Evolutionary conservation across 768 basidiomycete genomes (phyloP).

Genomic region (Strobilomyces dryophilus): DNA sequence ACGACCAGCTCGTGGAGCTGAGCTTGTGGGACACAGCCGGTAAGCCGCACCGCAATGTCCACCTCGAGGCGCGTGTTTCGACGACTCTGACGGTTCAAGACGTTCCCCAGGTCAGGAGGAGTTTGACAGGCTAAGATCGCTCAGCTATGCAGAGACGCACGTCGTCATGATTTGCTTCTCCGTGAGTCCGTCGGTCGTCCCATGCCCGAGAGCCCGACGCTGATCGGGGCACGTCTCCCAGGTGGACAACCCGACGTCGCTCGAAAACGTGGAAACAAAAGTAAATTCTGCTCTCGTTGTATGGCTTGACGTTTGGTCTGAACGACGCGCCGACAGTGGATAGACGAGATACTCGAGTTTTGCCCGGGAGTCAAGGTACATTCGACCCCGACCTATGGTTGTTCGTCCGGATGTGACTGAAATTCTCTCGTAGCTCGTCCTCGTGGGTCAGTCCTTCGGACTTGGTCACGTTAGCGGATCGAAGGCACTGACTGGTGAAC

Average conservation of each 20-base stretch:
- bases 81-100: conserved; percentile 32
- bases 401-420: conserved; percentile 1
- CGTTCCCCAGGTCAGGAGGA: conserved; percentile 78
- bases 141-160: conserved; percentile 97
- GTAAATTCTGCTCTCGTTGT: conserved; percentile 33
- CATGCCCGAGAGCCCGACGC: neutral
- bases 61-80: conserved; percentile 3
- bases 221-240: conserved; percentile 25
- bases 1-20: conserved; percentile 84
- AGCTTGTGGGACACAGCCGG: conserved; percentile 98
- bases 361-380: conserved; percentile 92
- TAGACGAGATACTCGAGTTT: conserved; percentile 87
- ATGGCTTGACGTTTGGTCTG: neutral
- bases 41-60: conserved; percentile 28
- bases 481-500: conserved; percentile 10
- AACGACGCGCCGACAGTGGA: conserved; percentile 59
- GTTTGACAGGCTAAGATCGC: conserved; percentile 87
- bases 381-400: conserved; percentile 1
- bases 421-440: conserved; percentile 55
- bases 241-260: conserved; percentile 92
- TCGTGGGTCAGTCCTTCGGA: conserved; percentile 65
- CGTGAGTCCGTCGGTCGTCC: conserved; percentile 38
- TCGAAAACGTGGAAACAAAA: conserved; percentile 96
- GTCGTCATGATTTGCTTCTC: conserved; percentile 97
- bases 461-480: neutral